phyloP scores from a whole-genome alignment of 2,329 filamentous ascomycete genomes.

The Fonsecaea nubica region DNA sequence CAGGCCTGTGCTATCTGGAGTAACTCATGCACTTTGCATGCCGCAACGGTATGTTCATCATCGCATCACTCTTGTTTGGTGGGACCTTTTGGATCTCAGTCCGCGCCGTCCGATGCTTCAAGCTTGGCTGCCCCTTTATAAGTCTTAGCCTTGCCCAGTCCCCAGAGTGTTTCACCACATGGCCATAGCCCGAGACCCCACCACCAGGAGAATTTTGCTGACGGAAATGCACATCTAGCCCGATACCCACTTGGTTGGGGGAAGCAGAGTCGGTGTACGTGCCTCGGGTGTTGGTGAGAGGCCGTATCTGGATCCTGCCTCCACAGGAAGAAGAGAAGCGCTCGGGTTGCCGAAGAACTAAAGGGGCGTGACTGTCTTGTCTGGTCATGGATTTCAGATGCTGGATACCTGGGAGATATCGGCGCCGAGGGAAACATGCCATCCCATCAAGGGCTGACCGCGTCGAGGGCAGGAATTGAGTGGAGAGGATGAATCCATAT shows the following conservation, averaged over 20 bases:
- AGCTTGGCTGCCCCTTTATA: constrained; percentile 2
- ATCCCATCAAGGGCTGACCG: not conserved
- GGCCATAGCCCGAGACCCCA: not conserved
- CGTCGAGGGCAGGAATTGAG: not conserved
- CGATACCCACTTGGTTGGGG: constrained; percentile 32
- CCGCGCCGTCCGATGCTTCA: not conserved
- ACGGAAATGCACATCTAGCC: constrained; percentile 22
- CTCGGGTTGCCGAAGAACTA: constrained; percentile 30
- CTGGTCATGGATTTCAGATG: not conserved
- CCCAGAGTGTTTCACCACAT: not conserved
- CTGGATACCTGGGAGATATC: not conserved
- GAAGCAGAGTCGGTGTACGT: constrained; percentile 30
- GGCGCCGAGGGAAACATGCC: not conserved
- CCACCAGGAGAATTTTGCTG: not conserved
- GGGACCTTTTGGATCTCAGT: not conserved
- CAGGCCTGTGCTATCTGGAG: constrained; percentile 38
- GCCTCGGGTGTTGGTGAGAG: constrained; percentile 35
- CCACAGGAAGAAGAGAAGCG: constrained; percentile 41
- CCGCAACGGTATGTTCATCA: constrained; percentile 27
- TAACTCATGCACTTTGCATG: constrained; percentile 36
- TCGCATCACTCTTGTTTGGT: not conserved
- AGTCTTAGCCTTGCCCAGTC: not conserved
- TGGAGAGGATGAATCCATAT: not conserved
- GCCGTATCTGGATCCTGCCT: constrained; percentile 35
- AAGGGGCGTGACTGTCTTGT: not conserved